These are phyloP conservation scores for Aureobasidium zeae DNA, from an alignment of 2,329 filamentous ascomycete species.

Conservation along the genomic window DNA sequence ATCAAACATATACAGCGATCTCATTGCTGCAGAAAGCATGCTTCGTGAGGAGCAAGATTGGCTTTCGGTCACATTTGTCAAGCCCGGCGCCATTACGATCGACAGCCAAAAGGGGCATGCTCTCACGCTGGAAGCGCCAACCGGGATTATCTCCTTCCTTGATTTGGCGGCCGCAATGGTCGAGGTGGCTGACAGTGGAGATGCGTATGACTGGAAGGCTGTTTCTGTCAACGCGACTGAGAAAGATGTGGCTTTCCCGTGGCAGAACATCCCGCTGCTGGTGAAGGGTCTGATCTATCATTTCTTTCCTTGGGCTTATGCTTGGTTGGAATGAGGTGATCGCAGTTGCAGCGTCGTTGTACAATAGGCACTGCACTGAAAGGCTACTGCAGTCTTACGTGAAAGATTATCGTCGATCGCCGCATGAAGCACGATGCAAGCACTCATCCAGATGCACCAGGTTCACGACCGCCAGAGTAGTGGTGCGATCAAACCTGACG, in stretches of 20 bases:
- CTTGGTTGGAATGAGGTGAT: slow-evolving; percentile 4
- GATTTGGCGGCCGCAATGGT: slow-evolving; percentile 43
- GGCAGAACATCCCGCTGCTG: slow-evolving; percentile 15
- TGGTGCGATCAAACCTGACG: slow-evolving; percentile 20
- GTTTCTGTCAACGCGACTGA: slow-evolving; percentile 17
- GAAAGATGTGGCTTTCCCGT: slow-evolving; percentile 15
- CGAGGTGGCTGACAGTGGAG: slow-evolving; percentile 33
- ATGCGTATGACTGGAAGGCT: slow-evolving; percentile 20
- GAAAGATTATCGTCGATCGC: no score
- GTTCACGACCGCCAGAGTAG: slow-evolving; percentile 45
- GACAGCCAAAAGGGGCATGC: slow-evolving; percentile 35
- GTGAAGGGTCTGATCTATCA: slow-evolving; percentile 17
- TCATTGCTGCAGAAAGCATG: slow-evolving; percentile 29
- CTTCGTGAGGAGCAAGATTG: slow-evolving; percentile 33
- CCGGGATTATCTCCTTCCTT: slow-evolving; percentile 34
- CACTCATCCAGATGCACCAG: slow-evolving; percentile 47
- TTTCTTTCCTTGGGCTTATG: slow-evolving; percentile 17
- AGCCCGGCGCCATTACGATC: slow-evolving; percentile 33
- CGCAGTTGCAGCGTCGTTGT: no score
- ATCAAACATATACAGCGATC: slow-evolving; percentile 34
- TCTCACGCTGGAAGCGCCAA: slow-evolving; percentile 33
- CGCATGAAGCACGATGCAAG: slow-evolving; percentile 44
- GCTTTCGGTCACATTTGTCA: slow-evolving; percentile 35
- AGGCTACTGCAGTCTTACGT: no score
- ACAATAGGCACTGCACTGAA: no score